These are phyloP conservation scores for Cytidiella melzeri DNA, from an alignment of 768 basidiomycete species.

Conservation along the genomic window DNA sequence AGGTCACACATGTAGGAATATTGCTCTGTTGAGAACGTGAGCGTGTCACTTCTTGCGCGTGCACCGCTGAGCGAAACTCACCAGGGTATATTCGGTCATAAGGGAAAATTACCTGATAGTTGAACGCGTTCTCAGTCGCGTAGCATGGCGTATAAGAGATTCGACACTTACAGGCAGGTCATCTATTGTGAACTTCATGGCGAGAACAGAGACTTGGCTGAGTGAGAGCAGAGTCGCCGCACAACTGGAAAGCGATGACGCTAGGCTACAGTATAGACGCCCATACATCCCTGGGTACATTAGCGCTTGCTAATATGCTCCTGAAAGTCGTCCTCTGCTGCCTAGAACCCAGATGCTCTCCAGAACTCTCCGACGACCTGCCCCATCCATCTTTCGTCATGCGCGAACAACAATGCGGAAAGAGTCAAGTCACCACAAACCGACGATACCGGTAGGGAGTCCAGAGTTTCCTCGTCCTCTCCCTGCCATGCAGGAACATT, in stretches of 20 bases:
- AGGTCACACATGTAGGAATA: slow-evolving; percentile 99
- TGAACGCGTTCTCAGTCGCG: slow-evolving; percentile 2
- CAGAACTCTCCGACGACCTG: slow-evolving; percentile 13
- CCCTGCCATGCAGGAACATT: slow-evolving; percentile 24
- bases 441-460: slow-evolving; percentile 7
- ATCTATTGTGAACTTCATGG: slow-evolving; percentile 32
- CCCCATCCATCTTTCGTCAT: not conserved
- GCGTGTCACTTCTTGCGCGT: not conserved
- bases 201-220: not conserved
- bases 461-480: not conserved
- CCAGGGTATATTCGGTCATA: slow-evolving; percentile 96
- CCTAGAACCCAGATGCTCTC: slow-evolving; percentile 20
- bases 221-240: too few species aligned
- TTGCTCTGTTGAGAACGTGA: slow-evolving; percentile 59
- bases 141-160: slow-evolving; percentile 15
- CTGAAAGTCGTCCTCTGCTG: too few species aligned
- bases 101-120: slow-evolving; percentile 77
- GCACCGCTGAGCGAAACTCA: slow-evolving; percentile 28
- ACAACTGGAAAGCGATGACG: too few species aligned
- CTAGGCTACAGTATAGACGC: too few species aligned
- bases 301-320: too few species aligned
- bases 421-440: slow-evolving; percentile 7
- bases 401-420: not conserved
- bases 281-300: too few species aligned
- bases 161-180: slow-evolving; percentile 37